Evolutionary conservation across 108 stramenopile genomes (phyloP).

Genomic region (Nitzschia putrida): DNA sequence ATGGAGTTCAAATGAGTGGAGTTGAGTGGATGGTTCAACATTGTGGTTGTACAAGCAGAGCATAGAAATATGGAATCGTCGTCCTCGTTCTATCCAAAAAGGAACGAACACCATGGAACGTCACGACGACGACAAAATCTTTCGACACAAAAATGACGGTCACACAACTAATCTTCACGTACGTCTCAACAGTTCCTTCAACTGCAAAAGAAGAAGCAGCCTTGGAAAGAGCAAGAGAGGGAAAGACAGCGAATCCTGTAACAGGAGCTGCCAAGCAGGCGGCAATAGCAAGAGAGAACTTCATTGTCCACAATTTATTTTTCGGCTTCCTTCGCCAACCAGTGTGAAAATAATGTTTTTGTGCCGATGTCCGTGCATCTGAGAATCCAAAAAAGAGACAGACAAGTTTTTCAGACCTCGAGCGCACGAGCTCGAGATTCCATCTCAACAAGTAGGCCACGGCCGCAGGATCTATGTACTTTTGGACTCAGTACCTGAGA

Average conservation of each 20-base stretch:
- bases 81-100: neutral
- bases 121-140: neutral
- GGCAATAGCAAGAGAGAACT: slow-evolving; percentile 48
- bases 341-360: too few species aligned
- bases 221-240: neutral
- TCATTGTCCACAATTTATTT: too few species aligned
- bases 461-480: too few species aligned
- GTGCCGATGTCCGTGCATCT: too few species aligned
- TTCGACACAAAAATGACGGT: slow-evolving; percentile 1
- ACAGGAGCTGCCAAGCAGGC: slow-evolving; percentile 17
- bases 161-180: neutral
- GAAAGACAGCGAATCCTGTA: neutral
- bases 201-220: neutral
- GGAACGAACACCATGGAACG: neutral
- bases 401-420: neutral
- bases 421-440: neutral
- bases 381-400: slow-evolving; percentile 4
- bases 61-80: too few species aligned
- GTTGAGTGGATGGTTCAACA: too few species aligned
- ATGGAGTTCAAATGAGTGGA: too few species aligned
- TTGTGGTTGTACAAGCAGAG: too few species aligned
- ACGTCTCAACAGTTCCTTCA: neutral
- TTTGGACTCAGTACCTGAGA: too few species aligned
- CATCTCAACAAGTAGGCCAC: too few species aligned
- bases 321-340: too few species aligned